Evolutionary conservation across 768 basidiomycete genomes (phyloP).

Genomic region (Candolleomyces eurysporus): DNA sequence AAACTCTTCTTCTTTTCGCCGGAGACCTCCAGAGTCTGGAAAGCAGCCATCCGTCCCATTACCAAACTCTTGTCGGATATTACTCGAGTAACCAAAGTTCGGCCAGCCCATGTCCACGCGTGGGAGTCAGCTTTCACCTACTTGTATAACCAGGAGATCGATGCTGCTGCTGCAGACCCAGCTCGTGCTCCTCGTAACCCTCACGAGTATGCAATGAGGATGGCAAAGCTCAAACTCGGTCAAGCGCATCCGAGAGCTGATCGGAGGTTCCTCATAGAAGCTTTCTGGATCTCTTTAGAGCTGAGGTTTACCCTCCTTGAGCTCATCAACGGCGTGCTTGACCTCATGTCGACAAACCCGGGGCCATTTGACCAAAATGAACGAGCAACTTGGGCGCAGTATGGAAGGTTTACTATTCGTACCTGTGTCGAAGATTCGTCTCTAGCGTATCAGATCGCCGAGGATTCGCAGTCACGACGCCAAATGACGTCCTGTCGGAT

Average conservation of each 20-base stretch:
- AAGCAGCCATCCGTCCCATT: conserved; percentile 31
- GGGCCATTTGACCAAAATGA: no score
- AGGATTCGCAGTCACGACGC: conserved; percentile 48
- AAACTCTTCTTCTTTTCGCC: conserved; percentile 25
- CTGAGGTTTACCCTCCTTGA: conserved; percentile 51
- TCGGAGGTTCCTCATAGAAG: conserved; percentile 58
- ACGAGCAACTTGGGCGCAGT: conserved; percentile 44
- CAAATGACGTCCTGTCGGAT: conserved; percentile 47
- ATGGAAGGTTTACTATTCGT: conserved; percentile 42
- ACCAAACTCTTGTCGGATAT: conserved; percentile 38
- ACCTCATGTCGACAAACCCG: conserved; percentile 24
- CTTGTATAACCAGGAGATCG: conserved; percentile 49
- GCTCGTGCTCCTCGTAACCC: conserved; percentile 37
- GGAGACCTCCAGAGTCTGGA: conserved; percentile 37
- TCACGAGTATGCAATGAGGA: conserved; percentile 47
- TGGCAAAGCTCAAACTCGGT: conserved; percentile 52
- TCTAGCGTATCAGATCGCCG: conserved; percentile 45
- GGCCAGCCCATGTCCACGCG: conserved; percentile 55
- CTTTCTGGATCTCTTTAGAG: conserved; percentile 52
- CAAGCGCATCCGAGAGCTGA: conserved; percentile 59
- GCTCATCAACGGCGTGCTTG: conserved; percentile 41
- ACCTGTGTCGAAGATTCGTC: conserved; percentile 46
- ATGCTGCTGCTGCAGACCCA: conserved; percentile 28
- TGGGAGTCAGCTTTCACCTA: conserved; percentile 60
- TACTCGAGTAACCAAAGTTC: conserved; percentile 39